A percentile compares a stretch with the other conserved stretches of the same genome.
These are phyloP conservation scores for Globisporangium emineosum DNA, from an alignment of 352 stramenopile genomes.

Conservation along the genomic window DNA sequence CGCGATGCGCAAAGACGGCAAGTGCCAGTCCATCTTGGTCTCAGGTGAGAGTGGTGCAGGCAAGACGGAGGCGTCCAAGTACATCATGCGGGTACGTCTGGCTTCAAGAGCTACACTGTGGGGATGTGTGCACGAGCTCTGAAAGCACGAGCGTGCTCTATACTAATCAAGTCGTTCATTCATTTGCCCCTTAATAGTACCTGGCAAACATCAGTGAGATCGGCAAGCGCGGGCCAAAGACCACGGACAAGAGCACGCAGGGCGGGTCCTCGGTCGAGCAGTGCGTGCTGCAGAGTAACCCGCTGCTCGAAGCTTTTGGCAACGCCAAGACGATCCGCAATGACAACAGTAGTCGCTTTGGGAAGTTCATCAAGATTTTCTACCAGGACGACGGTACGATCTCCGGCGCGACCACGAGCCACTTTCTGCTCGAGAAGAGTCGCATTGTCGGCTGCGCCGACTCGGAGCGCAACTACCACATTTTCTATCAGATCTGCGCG, in stretches of 20 bases:
- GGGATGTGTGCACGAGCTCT: neutral
- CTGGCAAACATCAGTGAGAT: conserved; percentile 89
- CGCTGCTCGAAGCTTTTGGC: conserved; percentile 90
- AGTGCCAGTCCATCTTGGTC: conserved; percentile 86
- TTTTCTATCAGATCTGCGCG: conserved; percentile 97
- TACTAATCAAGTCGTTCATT: neutral
- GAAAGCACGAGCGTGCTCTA: neutral
- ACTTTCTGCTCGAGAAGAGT: conserved; percentile 98
- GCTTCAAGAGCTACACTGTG: neutral
- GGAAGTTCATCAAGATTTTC: conserved; percentile 96
- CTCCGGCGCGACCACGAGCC: conserved; percentile 91
- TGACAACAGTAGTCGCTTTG: conserved; percentile 96
- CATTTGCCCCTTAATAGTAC: conserved; percentile 42
- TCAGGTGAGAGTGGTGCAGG: conserved; percentile 84
- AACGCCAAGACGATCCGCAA: conserved; percentile 95
- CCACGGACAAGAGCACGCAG: conserved; percentile 59
- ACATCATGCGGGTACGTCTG: conserved; percentile 82
- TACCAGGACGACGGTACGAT: conserved; percentile 91
- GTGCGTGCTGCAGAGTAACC: conserved; percentile 91
- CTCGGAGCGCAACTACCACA: conserved; percentile 98
- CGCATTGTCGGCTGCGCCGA: conserved; percentile 92
- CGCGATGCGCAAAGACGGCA: conserved; percentile 67
- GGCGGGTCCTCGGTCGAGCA: conserved; percentile 80
- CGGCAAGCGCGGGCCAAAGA: conserved; percentile 72
- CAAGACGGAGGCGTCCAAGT: conserved; percentile 90